Evolutionary conservation across 2,329 filamentous ascomycete genomes (phyloP).

Genomic region (Dothistroma pini): DNA sequence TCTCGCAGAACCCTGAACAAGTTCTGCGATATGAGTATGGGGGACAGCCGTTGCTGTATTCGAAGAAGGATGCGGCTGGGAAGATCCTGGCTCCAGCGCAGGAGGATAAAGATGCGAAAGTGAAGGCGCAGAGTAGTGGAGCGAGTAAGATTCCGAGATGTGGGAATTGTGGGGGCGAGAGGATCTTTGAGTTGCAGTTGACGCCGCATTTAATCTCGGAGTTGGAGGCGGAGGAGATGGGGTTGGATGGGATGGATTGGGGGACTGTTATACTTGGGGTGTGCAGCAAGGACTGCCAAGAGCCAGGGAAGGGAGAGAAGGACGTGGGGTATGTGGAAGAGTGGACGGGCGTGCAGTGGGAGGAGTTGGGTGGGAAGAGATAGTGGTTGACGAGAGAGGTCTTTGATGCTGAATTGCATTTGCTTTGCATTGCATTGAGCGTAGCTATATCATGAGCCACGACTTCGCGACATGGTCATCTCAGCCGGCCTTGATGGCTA

Average conservation of each 20-base stretch:
- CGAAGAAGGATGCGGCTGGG: slow-evolving; percentile 70
- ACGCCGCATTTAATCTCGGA: slow-evolving; percentile 87
- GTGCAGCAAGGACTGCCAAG: slow-evolving; percentile 74
- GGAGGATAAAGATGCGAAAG: slow-evolving; percentile 23
- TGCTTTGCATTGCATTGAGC: not conserved
- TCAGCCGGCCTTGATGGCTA: not conserved
- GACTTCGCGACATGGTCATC: not conserved
- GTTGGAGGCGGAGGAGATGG: slow-evolving; percentile 70
- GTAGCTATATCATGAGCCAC: not conserved
- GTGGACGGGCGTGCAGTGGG: slow-evolving; percentile 98
- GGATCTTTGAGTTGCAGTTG: slow-evolving; percentile 89
- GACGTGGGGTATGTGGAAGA: slow-evolving; percentile 82
- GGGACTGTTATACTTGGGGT: slow-evolving; percentile 85
- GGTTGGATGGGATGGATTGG: slow-evolving; percentile 90
- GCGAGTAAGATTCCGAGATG: slow-evolving; percentile 65
- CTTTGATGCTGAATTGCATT: not conserved
- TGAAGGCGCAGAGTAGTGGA: slow-evolving; percentile 19
- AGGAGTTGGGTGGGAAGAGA: slow-evolving; percentile 55
- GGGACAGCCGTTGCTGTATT: slow-evolving; percentile 66
- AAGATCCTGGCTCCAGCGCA: slow-evolving; percentile 50
- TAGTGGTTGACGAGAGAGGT: not conserved
- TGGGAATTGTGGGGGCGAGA: slow-evolving; percentile 65
- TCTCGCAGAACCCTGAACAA: slow-evolving; percentile 50
- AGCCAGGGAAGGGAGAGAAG: slow-evolving; percentile 54
- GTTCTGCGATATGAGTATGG: slow-evolving; percentile 50